Evolutionary conservation across 1,284 basidiomycete genomes (phyloP).

Genomic region (Papiliotrema fonsecae): DNA sequence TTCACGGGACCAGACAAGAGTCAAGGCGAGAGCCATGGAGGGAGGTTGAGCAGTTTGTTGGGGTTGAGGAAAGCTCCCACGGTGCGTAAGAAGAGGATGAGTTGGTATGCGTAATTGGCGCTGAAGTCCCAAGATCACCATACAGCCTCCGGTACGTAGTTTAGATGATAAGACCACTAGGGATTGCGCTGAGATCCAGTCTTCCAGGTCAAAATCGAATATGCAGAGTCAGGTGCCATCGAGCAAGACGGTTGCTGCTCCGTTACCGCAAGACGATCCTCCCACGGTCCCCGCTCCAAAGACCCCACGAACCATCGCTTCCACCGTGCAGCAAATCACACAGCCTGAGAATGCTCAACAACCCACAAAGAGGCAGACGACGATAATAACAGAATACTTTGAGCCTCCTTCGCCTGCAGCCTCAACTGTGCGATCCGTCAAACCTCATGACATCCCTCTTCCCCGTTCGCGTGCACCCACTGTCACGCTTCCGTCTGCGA

Average conservation of each 20-base stretch:
- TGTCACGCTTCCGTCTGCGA: background rate
- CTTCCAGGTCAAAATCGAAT: slow-evolving; percentile 8
- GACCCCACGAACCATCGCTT: background rate
- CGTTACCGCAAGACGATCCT: background rate
- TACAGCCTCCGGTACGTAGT: slow-evolving; percentile 34
- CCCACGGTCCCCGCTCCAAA: background rate
- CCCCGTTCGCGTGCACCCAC: background rate
- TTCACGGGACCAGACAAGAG: too few species aligned
- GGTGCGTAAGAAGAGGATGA: slow-evolving; percentile 25
- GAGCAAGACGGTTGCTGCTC: background rate
- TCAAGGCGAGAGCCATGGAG: background rate
- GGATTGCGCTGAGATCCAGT: too few species aligned
- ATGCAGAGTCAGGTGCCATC: background rate
- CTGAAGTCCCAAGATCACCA: slow-evolving; percentile 24
- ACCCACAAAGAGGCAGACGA: background rate
- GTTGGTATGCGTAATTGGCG: slow-evolving; percentile 20
- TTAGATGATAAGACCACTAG: too few species aligned
- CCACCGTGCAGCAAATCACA: too few species aligned
- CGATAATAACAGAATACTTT: background rate
- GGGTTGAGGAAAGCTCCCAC: slow-evolving; percentile 25
- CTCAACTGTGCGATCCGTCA: too few species aligned
- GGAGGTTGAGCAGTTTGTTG: background rate
- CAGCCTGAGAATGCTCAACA: too few species aligned
- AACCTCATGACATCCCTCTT: background rate
- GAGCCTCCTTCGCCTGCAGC: background rate